Evolutionary conservation across 345 rosid genomes (phyloP).

Genomic region (Geranium rotundifolium): DNA sequence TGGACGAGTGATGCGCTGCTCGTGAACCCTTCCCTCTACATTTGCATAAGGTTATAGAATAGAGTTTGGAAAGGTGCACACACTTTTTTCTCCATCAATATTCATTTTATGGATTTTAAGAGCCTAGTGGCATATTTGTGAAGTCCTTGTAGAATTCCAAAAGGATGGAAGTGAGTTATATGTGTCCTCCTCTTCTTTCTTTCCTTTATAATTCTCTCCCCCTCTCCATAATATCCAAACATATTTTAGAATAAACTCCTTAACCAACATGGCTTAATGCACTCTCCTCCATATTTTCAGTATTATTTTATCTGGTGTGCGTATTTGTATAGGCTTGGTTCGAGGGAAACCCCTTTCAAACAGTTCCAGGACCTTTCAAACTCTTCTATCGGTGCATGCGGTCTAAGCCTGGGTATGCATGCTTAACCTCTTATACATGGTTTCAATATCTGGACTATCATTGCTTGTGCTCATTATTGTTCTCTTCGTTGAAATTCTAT

Average conservation of each 20-base stretch:
- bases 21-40: no score
- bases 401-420: constrained; percentile 85
- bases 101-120: no score
- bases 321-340: constrained; percentile 59
- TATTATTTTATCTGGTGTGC: not conserved
- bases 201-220: no score
- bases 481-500: not conserved
- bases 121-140: no score
- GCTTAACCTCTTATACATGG: not conserved
- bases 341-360: constrained; percentile 96
- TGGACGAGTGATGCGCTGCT: no score
- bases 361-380: constrained; percentile 94
- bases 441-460: not conserved
- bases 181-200: no score
- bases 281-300: not conserved
- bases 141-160: no score
- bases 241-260: not conserved
- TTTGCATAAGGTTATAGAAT: no score
- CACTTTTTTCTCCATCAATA: no score
- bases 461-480: not conserved
- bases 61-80: no score
- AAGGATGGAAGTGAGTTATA: no score
- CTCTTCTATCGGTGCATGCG: constrained; percentile 91
- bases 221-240: no score
- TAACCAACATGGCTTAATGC: not conserved